Evolutionary conservation across 2,329 filamentous ascomycete genomes (phyloP).

Genomic region (Aspergillus pseudoterreus): DNA sequence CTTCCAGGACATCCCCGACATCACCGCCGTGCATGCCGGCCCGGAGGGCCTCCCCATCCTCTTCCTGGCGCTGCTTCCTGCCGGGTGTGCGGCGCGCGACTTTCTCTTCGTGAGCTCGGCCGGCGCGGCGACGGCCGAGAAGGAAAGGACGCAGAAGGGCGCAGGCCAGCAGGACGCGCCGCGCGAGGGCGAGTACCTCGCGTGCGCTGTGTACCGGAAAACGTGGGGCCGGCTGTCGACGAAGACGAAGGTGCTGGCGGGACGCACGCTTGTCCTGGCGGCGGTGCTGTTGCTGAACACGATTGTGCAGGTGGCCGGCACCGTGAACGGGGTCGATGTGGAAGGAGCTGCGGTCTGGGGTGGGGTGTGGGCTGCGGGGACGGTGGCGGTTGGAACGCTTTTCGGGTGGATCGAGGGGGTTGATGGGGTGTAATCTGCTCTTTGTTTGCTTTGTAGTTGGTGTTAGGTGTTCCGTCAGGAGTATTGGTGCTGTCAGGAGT

Average conservation of each 20-base stretch:
- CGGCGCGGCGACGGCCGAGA: constrained; percentile 39
- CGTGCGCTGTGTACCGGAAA: constrained; percentile 58
- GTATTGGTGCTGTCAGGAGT: background rate
- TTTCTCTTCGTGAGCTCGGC: constrained; percentile 68
- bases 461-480: background rate
- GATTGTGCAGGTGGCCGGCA: constrained; percentile 62
- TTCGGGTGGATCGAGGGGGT: constrained; percentile 41
- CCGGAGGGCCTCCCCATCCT: constrained; percentile 48
- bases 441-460: background rate
- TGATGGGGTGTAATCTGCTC: constrained; percentile 27
- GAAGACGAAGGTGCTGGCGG: constrained; percentile 61
- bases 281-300: constrained; percentile 49
- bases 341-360: constrained; percentile 70
- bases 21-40: constrained; percentile 65
- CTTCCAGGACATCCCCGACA: constrained; percentile 67
- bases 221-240: constrained; percentile 60
- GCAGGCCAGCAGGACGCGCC: constrained; percentile 63
- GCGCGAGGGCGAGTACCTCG: constrained; percentile 65
- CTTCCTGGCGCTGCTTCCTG: constrained; percentile 56
- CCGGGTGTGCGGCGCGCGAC: constrained; percentile 67
- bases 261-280: constrained; percentile 56
- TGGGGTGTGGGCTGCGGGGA: constrained; percentile 64
- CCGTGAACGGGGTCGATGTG: constrained; percentile 66
- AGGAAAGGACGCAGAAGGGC: constrained; percentile 37
- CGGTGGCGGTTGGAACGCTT: constrained; percentile 23